A percentile compares a stretch with the other conserved stretches of the same genome.
Evolutionary conservation across 208 protist species (phyloP).

Genomic region (Kentomonas sorsogonicus): DNA sequence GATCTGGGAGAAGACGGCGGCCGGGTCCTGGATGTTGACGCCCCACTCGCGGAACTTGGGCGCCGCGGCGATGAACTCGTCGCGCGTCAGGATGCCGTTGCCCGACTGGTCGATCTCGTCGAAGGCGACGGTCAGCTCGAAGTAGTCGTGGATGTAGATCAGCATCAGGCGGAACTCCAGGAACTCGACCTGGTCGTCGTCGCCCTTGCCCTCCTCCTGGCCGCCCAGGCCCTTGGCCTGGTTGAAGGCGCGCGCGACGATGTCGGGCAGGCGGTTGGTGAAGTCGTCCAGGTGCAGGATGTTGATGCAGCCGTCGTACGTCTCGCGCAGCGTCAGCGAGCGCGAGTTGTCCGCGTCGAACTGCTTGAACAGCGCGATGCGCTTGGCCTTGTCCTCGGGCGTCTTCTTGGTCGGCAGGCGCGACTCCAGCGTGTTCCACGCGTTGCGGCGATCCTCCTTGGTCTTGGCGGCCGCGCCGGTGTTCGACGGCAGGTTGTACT

Average conservation of each 20-base stretch:
- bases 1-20: constrained; percentile 61
- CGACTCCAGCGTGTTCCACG: constrained; percentile 31
- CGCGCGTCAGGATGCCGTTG: constrained; percentile 50
- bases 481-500: too few relatives aligned
- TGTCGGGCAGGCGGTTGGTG: constrained; percentile 36
- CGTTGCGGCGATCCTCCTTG: constrained; percentile 35
- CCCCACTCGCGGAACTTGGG: constrained; percentile 60
- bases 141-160: constrained; percentile 61
- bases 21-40: constrained; percentile 40
- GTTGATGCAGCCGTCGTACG: constrained; percentile 43
- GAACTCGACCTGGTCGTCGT: constrained; percentile 50
- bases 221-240: constrained; percentile 34
- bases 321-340: constrained; percentile 56
- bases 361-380: constrained; percentile 61
- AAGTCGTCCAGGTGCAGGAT: constrained; percentile 52
- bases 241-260: constrained; percentile 1
- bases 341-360: constrained; percentile 54
- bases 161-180: constrained; percentile 79
- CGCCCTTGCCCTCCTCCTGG: constrained; percentile 23
- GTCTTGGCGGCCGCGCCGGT: constrained; percentile 25
- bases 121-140: constrained; percentile 74
- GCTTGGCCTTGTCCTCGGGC: constrained; percentile 29
- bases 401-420: constrained; percentile 29
- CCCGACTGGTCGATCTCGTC: constrained; percentile 74
- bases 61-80: constrained; percentile 57